These are phyloP conservation scores for Penicillium decumbens DNA, from an alignment of 2,329 filamentous ascomycete species.

Conservation along the genomic window DNA sequence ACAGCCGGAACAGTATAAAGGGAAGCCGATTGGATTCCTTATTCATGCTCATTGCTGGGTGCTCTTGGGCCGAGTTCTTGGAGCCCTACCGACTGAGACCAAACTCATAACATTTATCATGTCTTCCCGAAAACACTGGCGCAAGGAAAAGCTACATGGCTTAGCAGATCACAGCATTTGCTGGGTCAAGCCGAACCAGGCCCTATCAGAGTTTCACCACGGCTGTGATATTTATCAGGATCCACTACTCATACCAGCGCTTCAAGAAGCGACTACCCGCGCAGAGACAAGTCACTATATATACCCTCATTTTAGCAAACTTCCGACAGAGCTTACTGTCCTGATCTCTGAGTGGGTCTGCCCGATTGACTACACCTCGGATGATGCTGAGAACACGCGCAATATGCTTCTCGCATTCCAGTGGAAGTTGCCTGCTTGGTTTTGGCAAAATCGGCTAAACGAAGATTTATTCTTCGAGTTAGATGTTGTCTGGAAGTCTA, in stretches of 20 bases:
- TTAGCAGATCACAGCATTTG: too few relatives aligned
- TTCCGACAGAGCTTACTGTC: neutral
- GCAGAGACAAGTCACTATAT: neutral
- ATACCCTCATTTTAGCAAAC: neutral
- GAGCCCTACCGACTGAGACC: too few relatives aligned
- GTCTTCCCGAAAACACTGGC: too few relatives aligned
- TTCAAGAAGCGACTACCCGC: neutral
- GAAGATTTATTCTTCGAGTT: constrained; percentile 2
- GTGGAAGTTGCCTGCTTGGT: constrained; percentile 1
- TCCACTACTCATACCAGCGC: neutral
- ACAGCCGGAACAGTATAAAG: too few relatives aligned
- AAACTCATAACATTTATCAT: too few relatives aligned
- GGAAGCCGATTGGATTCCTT: too few relatives aligned
- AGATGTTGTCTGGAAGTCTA: neutral
- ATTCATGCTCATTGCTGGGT: too few relatives aligned
- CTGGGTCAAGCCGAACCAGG: too few relatives aligned
- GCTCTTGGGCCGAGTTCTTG: too few relatives aligned
- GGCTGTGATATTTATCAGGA: constrained; percentile 2
- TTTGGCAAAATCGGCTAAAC: neutral
- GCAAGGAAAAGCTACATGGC: too few relatives aligned
- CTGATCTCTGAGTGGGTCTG: constrained; percentile 1
- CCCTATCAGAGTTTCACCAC: too few relatives aligned
- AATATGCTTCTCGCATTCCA: constrained; percentile 3
- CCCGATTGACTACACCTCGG: neutral
- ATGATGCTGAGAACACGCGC: neutral